Evolutionary conservation across 1,284 basidiomycete species (phyloP).

Genomic region (Ceratobasidium sp.): DNA sequence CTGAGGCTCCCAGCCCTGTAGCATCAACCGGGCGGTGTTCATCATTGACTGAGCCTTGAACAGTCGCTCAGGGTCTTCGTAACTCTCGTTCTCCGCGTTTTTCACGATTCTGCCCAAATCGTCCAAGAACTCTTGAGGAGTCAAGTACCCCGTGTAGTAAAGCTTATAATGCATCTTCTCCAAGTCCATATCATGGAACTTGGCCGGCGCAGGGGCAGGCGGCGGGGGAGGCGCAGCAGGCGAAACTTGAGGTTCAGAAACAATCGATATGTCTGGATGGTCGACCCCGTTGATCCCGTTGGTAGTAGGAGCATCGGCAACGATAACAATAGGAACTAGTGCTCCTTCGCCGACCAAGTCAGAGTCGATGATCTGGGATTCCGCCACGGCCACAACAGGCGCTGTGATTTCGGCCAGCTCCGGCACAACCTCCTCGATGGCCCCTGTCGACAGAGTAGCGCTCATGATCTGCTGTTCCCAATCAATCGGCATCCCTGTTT

Average conservation of each 20-base stretch:
- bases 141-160: constrained; percentile 88
- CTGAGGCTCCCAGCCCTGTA: constrained; percentile 87
- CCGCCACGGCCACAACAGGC: constrained; percentile 8
- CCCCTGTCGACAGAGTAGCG: background rate
- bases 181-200: constrained; percentile 84
- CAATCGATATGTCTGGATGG: background rate
- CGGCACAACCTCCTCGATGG: background rate
- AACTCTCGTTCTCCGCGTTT: constrained; percentile 76
- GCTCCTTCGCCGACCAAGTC: background rate
- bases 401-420: background rate
- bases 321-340: background rate
- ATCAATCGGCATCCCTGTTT: constrained; percentile 46
- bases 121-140: constrained; percentile 86
- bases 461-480: background rate
- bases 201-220: constrained; percentile 45
- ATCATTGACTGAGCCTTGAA: constrained; percentile 91
- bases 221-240: constrained; percentile 54
- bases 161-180: constrained; percentile 91
- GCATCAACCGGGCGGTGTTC: constrained; percentile 85
- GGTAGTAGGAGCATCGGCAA: constrained; percentile 17
- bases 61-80: constrained; percentile 79
- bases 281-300: constrained; percentile 51
- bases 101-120: constrained; percentile 91
- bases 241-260: constrained; percentile 51
- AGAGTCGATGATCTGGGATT: background rate